Conservation (phyloP, 192 early-diverging fungal genomes). For the Entophlyctis luteolus region DNA sequence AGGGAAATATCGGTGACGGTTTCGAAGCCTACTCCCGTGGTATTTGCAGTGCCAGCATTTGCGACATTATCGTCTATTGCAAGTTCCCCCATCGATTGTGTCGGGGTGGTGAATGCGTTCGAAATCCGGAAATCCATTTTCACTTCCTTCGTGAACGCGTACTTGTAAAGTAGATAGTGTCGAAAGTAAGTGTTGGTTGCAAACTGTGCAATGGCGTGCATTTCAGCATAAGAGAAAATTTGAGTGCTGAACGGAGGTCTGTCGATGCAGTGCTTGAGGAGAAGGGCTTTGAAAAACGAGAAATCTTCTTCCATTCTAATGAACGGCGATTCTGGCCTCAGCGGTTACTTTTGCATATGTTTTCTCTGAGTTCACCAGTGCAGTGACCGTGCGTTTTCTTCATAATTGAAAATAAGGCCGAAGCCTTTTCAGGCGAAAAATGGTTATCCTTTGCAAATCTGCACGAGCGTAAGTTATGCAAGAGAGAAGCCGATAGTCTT, state of each 20-base stretch:
- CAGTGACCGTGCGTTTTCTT: conserved; percentile 40
- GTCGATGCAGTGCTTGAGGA: conserved; percentile 46
- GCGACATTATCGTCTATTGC: background rate
- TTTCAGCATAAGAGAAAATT: conserved; percentile 43
- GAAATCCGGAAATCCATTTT: conserved; percentile 45
- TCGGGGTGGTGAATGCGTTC: conserved; percentile 26
- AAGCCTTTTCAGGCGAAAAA: conserved; percentile 51
- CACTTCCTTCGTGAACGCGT: conserved; percentile 56
- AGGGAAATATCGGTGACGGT: too few species aligned
- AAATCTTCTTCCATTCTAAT: conserved; percentile 43
- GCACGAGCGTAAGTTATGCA: background rate
- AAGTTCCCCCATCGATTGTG: background rate
- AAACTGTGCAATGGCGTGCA: conserved; percentile 24
- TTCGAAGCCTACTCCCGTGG: too few species aligned
- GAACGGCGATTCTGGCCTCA: conserved; percentile 37
- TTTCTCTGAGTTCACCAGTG: conserved; percentile 22
- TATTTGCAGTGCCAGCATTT: background rate
- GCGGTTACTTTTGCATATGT: too few species aligned
- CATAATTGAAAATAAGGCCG: conserved; percentile 58
- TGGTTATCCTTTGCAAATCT: conserved; percentile 47
- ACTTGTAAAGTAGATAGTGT: conserved; percentile 60
- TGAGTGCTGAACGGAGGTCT: conserved; percentile 49
- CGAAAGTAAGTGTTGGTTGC: conserved; percentile 47
- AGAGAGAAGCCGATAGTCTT: background rate
- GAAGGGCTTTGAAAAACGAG: conserved; percentile 43